Percentiles rank a stretch among this genome's conserved stretches.
Evolutionary conservation across 2,329 filamentous ascomycete genomes (phyloP).

Genomic region (Ilyonectria sp.): DNA sequence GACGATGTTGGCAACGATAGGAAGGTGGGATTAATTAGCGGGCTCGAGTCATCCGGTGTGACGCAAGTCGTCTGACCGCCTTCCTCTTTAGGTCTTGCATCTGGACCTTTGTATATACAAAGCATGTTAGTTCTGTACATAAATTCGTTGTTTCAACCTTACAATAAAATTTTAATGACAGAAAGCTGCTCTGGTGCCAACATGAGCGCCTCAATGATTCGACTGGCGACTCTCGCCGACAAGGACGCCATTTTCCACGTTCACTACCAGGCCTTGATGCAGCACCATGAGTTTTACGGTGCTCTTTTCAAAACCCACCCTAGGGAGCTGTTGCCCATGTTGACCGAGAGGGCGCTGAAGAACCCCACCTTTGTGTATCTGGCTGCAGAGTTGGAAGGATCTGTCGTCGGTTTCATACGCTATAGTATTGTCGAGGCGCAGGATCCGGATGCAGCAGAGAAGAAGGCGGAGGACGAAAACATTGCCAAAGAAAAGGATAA

Average conservation of each 20-base stretch:
- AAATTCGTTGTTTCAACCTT: neutral
- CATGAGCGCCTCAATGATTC: constrained; percentile 36
- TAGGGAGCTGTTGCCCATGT: constrained; percentile 34
- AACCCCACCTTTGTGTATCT: constrained; percentile 33
- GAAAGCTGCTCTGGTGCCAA: neutral
- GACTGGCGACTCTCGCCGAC: constrained; percentile 37
- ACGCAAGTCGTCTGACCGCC: constrained; percentile 3
- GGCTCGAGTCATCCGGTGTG: neutral
- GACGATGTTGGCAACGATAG: neutral
- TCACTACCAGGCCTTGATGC: constrained; percentile 37
- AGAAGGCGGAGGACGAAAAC: neutral
- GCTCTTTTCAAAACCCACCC: constrained; percentile 41
- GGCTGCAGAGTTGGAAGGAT: constrained; percentile 37
- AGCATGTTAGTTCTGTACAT: neutral
- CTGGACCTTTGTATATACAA: neutral
- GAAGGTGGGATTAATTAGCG: neutral
- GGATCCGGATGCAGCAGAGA: neutral
- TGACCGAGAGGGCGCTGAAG: constrained; percentile 33
- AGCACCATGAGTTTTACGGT: constrained; percentile 43
- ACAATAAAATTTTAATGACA: neutral
- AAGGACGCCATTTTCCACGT: constrained; percentile 36
- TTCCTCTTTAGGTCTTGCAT: constrained; percentile 7
- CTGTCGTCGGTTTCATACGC: constrained; percentile 39
- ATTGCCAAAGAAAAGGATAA: neutral
- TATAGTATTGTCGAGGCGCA: constrained; percentile 25